Evolutionary conservation across 176 grass and related monocot genomes (phyloP).

Genomic region (Ensete glaucum): DNA sequence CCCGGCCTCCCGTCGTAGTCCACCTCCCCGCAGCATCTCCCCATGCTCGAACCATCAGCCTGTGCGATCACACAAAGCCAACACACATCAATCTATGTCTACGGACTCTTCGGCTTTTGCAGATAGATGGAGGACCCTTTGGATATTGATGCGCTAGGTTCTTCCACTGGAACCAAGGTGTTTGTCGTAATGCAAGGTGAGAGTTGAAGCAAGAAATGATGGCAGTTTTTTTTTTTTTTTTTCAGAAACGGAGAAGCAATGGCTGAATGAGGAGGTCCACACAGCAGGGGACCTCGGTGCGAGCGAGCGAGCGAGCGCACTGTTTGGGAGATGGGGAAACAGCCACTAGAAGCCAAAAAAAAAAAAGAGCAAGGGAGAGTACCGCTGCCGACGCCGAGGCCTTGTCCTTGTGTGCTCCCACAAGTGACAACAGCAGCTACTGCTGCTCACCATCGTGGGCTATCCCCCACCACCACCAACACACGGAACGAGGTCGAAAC

Average conservation of each 20-base stretch:
- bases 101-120: no score
- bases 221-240: neutral
- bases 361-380: neutral
- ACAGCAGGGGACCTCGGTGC: neutral
- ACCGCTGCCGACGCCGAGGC: neutral
- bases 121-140: neutral
- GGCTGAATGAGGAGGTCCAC: neutral
- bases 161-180: no score
- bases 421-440: neutral
- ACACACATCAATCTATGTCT: neutral
- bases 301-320: neutral
- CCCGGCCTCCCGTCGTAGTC: slow-evolving; percentile 47
- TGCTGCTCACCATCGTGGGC: neutral
- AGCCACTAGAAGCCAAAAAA: neutral
- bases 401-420: neutral
- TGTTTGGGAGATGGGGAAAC: neutral
- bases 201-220: neutral
- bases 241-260: neutral
- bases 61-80: slow-evolving; percentile 3
- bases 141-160: neutral
- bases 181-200: no score
- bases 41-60: slow-evolving; percentile 45
- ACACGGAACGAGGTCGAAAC: neutral
- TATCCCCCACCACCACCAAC: neutral
- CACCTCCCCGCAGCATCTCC: slow-evolving; percentile 30